Base-by-base conservation (phyloP, 352 stramenopile species). In the Globisporangium takayamanum region DNA sequence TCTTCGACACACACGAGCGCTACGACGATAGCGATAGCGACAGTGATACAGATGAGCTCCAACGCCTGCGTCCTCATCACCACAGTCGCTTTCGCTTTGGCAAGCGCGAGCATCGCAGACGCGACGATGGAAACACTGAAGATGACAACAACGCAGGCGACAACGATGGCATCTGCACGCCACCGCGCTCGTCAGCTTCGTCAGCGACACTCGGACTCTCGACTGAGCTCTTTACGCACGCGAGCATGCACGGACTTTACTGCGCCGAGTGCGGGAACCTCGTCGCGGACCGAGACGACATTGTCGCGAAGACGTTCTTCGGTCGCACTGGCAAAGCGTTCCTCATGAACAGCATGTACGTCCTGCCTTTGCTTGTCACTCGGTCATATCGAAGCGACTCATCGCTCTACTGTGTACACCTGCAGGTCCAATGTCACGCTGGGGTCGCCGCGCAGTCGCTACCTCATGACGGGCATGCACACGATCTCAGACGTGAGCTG, bases 391-490 rank as follows among this genome's bases (percentile, higher is more conserved):
- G 28, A 33, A 5, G 28, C 28, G 20, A 12, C n/a, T 61, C 18
- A 25, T 22, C 30, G 52, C 7, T 15, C 53, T 47, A 28, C 52
- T n/a, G 25, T 62, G 50, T 45, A 52, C 48, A 5, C 0, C 18
- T 5, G 46, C 60, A 91, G 81, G 81, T 88, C 84, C 50, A 92
- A 92, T 49, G 67, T 92, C 22, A 60, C 70, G 25, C 67, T 72
- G n/a, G 78, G 83, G 1, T 52, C 72, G 44, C 72, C 71, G 50
- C 75, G 80, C 30, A 88, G 86, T 39, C 76, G 83, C 20, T 86
- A 89, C 60, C 59, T 92, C 52, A 87, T 90, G 76, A 92, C 83
- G 5, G 83, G 83, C 37, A 84, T 90, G 74, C 80, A 92, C 71
- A 87, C 71, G 45, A 89, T 92, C 50, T 69, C 73, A 47, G 83